A percentile compares a stretch with the other conserved stretches of the same genome.
phyloP scores from a whole-genome alignment of 441 rosid species.

The Euphorbia celastroides region DNA sequence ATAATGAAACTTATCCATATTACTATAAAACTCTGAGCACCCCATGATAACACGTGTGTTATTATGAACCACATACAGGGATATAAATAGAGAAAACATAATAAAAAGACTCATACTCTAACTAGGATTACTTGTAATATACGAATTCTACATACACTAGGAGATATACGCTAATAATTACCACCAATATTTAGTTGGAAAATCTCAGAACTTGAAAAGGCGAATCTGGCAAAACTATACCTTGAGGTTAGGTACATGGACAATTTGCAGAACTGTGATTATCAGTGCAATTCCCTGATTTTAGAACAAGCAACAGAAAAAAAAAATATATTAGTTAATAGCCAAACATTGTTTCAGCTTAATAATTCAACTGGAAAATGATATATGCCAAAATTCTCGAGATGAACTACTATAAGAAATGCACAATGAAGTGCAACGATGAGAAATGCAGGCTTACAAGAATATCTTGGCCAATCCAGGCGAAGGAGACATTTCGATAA shows the following conservation, averaged over 20 bases:
- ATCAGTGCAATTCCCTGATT: conserved; percentile 91
- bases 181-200: neutral
- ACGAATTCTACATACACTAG: no score
- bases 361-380: neutral
- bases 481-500: conserved; percentile 48
- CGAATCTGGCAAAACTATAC: conserved; percentile 32
- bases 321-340: no score
- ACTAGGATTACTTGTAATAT: no score
- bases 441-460: conserved; percentile 53
- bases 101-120: no score
- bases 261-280: conserved; percentile 65
- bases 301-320: conserved; percentile 9
- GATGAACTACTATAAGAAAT: no score
- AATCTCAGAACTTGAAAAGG: neutral
- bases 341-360: neutral
- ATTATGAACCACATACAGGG: no score
- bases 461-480: conserved; percentile 98
- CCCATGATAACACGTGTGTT: no score
- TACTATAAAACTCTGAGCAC: no score
- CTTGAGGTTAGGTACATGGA: conserved; percentile 81
- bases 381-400: neutral
- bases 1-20: no score
- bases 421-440: neutral
- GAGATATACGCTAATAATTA: no score
- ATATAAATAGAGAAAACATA: no score